Conservation (phyloP, 108 stramenopile species). For the Cyclotella sp. region DNA sequence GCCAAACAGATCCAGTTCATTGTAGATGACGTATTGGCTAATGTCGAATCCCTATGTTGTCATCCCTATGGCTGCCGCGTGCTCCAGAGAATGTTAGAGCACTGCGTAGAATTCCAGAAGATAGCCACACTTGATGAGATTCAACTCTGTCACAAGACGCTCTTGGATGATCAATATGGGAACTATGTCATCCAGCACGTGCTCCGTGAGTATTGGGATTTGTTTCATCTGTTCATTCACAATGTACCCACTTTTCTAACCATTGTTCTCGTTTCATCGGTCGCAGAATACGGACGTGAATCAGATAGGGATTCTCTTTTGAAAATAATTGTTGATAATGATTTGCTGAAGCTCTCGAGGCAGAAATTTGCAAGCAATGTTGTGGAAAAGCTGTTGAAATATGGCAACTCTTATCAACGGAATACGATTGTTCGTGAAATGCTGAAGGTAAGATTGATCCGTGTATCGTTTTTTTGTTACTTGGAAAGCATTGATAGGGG, state of each 20-base stretch:
- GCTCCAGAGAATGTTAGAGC: conserved; percentile 95
- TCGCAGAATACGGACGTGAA: conserved; percentile 72
- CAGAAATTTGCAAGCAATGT: conserved; percentile 99
- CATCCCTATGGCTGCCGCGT: conserved; percentile 98
- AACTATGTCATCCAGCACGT: conserved; percentile 95
- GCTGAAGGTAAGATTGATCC: conserved; percentile 57
- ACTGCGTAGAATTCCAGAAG: conserved; percentile 87
- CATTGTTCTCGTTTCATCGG: too few species aligned
- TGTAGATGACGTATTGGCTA: conserved; percentile 85
- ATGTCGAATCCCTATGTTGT: conserved; percentile 87
- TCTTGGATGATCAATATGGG: conserved; percentile 90
- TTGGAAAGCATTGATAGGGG: neutral
- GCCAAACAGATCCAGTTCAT: conserved; percentile 91
- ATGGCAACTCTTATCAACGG: conserved; percentile 85
- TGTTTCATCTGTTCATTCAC: too few species aligned
- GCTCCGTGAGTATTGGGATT: conserved; percentile 41
- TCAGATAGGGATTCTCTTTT: conserved; percentile 82
- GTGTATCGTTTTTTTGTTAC: neutral
- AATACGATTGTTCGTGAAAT: conserved; percentile 80
- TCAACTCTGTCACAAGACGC: conserved; percentile 59
- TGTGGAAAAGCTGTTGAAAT: conserved; percentile 96
- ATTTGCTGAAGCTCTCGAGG: conserved; percentile 87
- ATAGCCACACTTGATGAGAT: conserved; percentile 69
- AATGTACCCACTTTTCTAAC: too few species aligned
- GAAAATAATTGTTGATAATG: conserved; percentile 76